Base-by-base conservation (phyloP, 75 land plant species). In the Cryptomeria japonica region DNA sequence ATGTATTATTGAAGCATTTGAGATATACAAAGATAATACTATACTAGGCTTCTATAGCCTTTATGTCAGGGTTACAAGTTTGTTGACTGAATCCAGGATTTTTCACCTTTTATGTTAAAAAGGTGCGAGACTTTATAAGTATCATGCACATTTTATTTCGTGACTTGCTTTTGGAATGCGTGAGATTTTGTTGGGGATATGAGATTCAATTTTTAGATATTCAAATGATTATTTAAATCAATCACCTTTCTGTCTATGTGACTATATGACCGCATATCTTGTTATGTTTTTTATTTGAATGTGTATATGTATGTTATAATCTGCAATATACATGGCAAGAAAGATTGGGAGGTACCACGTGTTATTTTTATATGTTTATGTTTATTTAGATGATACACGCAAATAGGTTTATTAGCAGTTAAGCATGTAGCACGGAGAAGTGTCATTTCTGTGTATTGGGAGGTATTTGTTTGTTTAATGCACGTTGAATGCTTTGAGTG, bases 211-310 rank as follows among this genome's bases (percentile, higher is more conserved):
- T 34, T 13, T 75, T 34, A 34, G 38, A 75, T 75, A 75, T 75
- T 75, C 77, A 73, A 75, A 75, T 75, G 13, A 75, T 75, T 75
- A 32, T 75, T 75, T 75, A 75, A 32, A 34, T 75, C 38, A 73
- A 73, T 73, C 13, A 10, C 13, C 36, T 32, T 32, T 32, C 32
- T 73, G 13, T 34, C 10, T 75, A 0, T 11, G 10, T 49, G 51
- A 6, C 42, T 41, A 41, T 41, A 5, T 70, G 77, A 14, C 34
- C 13, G 0, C 13, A 1, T 34, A 14, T 75, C 13, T 34, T 34
- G 3, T 13, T 32, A 75, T 75, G 15, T 34, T 32, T 34, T 73
- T 75, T 25, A 14, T 75, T 75, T 34, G 2, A n/a, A 32, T 73
- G 12, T 73, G 14, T 72, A 1, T 72, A 10, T 72, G 2, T 7